These are phyloP conservation scores for Hordeum pubiflorum DNA, from an alignment of 202 grass and related monocot species.

Conservation along the genomic window DNA sequence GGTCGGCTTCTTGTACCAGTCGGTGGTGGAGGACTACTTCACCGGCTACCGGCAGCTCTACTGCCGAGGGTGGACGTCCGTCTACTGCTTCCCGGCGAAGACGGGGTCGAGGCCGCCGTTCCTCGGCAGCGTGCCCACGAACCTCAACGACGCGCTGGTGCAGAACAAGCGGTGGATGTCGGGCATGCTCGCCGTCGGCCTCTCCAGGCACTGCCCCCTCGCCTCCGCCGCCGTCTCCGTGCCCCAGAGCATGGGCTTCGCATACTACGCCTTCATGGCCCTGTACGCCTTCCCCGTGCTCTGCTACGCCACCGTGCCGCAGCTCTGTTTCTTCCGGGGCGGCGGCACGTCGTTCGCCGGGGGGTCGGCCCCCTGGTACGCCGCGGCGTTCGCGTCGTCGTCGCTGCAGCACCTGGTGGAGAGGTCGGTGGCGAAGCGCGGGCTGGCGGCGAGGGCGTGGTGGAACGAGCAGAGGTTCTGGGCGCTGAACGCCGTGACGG, in stretches of 20 bases:
- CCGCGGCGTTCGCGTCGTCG: slow-evolving; percentile 30
- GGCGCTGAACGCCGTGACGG: slow-evolving; percentile 54
- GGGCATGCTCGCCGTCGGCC: slow-evolving; percentile 41
- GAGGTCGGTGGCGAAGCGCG: not conserved
- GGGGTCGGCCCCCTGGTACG: slow-evolving; percentile 28
- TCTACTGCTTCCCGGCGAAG: slow-evolving; percentile 34
- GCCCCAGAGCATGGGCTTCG: slow-evolving; percentile 38
- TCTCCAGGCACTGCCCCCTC: slow-evolving; percentile 46
- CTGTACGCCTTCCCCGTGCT: slow-evolving; percentile 33
- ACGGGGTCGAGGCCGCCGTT: slow-evolving; percentile 29
- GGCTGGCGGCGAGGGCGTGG: not conserved
- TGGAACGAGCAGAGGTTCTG: slow-evolving; percentile 42
- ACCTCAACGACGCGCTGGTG: slow-evolving; percentile 51
- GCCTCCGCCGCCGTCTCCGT: slow-evolving; percentile 20
- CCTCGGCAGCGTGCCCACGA: slow-evolving; percentile 43
- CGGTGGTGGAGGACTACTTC: slow-evolving; percentile 60
- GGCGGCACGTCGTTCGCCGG: slow-evolving; percentile 26
- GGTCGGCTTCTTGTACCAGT: slow-evolving; percentile 57
- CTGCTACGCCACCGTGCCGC: slow-evolving; percentile 48
- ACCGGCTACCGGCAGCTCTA: slow-evolving; percentile 57
- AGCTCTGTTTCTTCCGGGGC: slow-evolving; percentile 42
- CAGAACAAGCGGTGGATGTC: slow-evolving; percentile 59
- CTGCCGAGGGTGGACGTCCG: slow-evolving; percentile 51
- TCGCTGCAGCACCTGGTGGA: slow-evolving; percentile 38
- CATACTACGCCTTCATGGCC: slow-evolving; percentile 22